Percentiles rank a stretch among this genome's conserved stretches.
phyloP scores from a whole-genome alignment of 805 yeast genomes.

The Kluyveromyces aestuarii region DNA sequence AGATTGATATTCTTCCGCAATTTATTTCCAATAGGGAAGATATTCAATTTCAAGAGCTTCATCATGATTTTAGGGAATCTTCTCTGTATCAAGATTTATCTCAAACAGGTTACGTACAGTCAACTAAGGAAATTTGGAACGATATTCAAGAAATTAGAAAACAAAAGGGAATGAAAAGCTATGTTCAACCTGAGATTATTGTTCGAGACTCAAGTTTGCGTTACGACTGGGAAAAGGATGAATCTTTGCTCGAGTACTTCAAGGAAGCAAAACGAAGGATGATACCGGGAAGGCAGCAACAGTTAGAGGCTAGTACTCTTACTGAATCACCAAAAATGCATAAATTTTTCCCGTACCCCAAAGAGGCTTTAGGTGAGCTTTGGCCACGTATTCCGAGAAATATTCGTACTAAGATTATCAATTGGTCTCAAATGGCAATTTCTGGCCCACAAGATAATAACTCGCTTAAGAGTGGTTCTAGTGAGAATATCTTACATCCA shows the following conservation, averaged over 20 bases:
- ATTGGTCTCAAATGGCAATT: not conserved
- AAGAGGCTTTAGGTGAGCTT: slow-evolving; percentile 23
- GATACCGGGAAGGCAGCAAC: slow-evolving; percentile 7
- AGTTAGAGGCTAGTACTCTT: slow-evolving; percentile 9
- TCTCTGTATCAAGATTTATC: slow-evolving; percentile 5
- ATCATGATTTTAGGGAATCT: slow-evolving; percentile 39
- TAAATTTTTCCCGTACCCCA: slow-evolving; percentile 24
- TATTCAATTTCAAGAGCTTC: slow-evolving; percentile 38
- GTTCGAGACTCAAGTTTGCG: slow-evolving; percentile 2
- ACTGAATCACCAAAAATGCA: slow-evolving; percentile 17
- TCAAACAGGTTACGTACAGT: slow-evolving; percentile 27
- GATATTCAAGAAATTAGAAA: slow-evolving; percentile 48
- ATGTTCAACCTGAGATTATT: slow-evolving; percentile 12
- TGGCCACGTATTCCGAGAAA: slow-evolving; percentile 21
- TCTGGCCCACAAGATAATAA: not conserved
- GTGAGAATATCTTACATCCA: not conserved
- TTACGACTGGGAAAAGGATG: slow-evolving; percentile 36
- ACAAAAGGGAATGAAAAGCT: slow-evolving; percentile 28
- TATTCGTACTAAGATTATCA: not conserved
- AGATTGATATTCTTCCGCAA: slow-evolving; percentile 59
- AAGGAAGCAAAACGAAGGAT: slow-evolving; percentile 20
- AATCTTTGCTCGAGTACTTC: slow-evolving; percentile 29
- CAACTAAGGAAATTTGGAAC: slow-evolving; percentile 48
- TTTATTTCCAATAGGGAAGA: slow-evolving; percentile 48
- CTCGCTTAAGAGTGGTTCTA: not conserved